A percentile compares a stretch with the other conserved stretches of the same genome.
Evolutionary conservation across 1,284 basidiomycete genomes (phyloP).

Genomic region (Anthracocystis panici-leucophaei): DNA sequence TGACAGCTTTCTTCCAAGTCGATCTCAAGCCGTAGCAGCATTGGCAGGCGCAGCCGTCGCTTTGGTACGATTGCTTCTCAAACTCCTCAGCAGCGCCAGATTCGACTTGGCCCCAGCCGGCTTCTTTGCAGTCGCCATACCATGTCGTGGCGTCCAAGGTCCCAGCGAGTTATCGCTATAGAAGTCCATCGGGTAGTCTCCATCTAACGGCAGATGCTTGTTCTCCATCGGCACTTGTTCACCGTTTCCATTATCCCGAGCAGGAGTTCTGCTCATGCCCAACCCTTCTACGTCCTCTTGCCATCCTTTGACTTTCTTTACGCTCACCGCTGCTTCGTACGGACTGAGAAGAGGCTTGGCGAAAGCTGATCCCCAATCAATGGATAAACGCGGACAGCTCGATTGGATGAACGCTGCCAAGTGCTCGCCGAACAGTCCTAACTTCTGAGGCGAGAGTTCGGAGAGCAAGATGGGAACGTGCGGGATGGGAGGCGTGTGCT

Average conservation of each 20-base stretch:
- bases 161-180: slow-evolving; percentile 80
- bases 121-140: slow-evolving; percentile 60
- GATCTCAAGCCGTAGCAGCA: slow-evolving; percentile 14
- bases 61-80: slow-evolving; percentile 30
- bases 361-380: slow-evolving; percentile 92
- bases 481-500: slow-evolving; percentile 71
- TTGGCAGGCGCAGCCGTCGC: slow-evolving; percentile 16
- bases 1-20: neutral
- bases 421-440: slow-evolving; percentile 81
- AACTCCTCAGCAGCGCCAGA: slow-evolving; percentile 52
- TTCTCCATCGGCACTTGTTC: slow-evolving; percentile 20
- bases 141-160: slow-evolving; percentile 71
- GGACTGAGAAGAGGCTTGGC: slow-evolving; percentile 87
- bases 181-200: slow-evolving; percentile 94
- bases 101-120: slow-evolving; percentile 47
- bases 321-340: slow-evolving; percentile 90
- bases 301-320: slow-evolving; percentile 81
- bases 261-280: slow-evolving; percentile 70
- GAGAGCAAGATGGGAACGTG: slow-evolving; percentile 91
- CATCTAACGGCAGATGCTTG: slow-evolving; percentile 64
- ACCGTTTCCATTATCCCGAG: slow-evolving; percentile 10
- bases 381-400: slow-evolving; percentile 92
- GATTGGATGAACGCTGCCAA: slow-evolving; percentile 93
- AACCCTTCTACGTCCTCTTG: slow-evolving; percentile 49
- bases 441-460: slow-evolving; percentile 93